phyloP scores from a whole-genome alignment of 306 rosid species.

The Gleditsia sinensis region DNA sequence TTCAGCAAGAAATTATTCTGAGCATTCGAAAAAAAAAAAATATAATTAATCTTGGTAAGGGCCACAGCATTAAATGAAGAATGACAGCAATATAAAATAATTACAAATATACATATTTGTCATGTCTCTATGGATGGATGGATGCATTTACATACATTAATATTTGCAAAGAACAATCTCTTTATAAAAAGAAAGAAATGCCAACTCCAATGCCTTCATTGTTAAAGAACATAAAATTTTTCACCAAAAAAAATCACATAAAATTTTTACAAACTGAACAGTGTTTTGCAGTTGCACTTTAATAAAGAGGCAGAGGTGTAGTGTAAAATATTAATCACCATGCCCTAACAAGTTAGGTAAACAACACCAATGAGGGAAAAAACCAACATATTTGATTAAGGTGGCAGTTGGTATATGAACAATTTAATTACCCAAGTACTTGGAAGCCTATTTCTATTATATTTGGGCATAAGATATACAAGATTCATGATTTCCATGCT shows the following conservation, averaged over 20 bases:
- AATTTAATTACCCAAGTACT: background rate
- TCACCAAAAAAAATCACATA: too few species aligned
- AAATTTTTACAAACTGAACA: too few species aligned
- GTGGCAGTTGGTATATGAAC: background rate
- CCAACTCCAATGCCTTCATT: slow-evolving; percentile 14
- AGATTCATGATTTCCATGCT: too few species aligned
- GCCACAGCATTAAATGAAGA: background rate
- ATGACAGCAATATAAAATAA: background rate
- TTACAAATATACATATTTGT: background rate
- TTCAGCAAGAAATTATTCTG: slow-evolving; percentile 12
- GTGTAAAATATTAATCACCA: too few species aligned
- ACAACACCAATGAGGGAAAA: background rate
- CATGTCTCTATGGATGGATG: background rate
- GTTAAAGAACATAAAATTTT: slow-evolving; percentile 3
- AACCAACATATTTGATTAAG: too few species aligned
- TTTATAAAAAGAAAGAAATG: background rate
- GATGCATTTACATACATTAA: background rate
- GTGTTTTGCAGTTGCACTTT: background rate
- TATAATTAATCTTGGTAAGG: background rate
- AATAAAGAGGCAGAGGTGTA: background rate
- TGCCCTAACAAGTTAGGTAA: background rate
- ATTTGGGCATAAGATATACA: too few species aligned
- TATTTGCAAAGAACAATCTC: background rate
- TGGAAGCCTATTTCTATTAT: background rate
- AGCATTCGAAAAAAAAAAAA: background rate